phyloP scores from a whole-genome alignment of 1,284 basidiomycete genomes.

The Lentinula novae-zelandiae region DNA sequence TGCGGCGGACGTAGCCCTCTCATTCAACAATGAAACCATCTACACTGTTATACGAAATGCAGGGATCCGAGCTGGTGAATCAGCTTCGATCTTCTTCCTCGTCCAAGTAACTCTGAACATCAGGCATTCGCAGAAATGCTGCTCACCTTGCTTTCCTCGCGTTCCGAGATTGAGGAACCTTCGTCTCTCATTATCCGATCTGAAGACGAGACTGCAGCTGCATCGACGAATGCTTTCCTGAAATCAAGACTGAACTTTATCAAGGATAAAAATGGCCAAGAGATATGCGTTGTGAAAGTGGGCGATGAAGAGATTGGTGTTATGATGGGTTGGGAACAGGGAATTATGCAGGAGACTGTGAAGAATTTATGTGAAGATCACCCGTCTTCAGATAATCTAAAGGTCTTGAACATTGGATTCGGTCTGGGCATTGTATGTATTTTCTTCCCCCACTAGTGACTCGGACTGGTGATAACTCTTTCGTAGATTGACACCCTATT shows the following conservation, averaged over 20 bases:
- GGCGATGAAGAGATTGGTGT: slow-evolving; percentile 78
- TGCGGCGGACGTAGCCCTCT: slow-evolving; percentile 85
- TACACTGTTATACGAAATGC: slow-evolving; percentile 82
- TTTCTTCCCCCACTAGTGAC: background rate
- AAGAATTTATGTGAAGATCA: slow-evolving; percentile 54
- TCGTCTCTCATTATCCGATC: slow-evolving; percentile 49
- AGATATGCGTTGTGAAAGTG: slow-evolving; percentile 73
- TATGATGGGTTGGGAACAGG: slow-evolving; percentile 95
- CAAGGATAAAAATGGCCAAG: slow-evolving; percentile 73
- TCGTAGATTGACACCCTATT: slow-evolving; percentile 79
- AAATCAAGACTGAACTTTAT: slow-evolving; percentile 69
- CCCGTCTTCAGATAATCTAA: slow-evolving; percentile 49
- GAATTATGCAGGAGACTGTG: slow-evolving; percentile 78
- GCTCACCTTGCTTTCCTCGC: slow-evolving; percentile 54
- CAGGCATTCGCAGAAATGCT: slow-evolving; percentile 51
- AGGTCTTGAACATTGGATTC: slow-evolving; percentile 89
- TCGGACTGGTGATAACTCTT: slow-evolving; percentile 2
- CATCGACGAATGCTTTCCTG: slow-evolving; percentile 77
- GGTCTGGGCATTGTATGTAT: slow-evolving; percentile 87
- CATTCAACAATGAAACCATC: slow-evolving; percentile 71
- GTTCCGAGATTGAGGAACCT: slow-evolving; percentile 30
- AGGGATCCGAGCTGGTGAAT: slow-evolving; percentile 78
- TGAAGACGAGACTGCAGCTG: slow-evolving; percentile 65
- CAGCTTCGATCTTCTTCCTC: slow-evolving; percentile 11
- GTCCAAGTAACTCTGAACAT: slow-evolving; percentile 1